A percentile compares a stretch with the other conserved stretches of the same genome.
Evolutionary conservation across 2,329 filamentous ascomycete genomes (phyloP).

Genomic region (Lizonia empirigonia): DNA sequence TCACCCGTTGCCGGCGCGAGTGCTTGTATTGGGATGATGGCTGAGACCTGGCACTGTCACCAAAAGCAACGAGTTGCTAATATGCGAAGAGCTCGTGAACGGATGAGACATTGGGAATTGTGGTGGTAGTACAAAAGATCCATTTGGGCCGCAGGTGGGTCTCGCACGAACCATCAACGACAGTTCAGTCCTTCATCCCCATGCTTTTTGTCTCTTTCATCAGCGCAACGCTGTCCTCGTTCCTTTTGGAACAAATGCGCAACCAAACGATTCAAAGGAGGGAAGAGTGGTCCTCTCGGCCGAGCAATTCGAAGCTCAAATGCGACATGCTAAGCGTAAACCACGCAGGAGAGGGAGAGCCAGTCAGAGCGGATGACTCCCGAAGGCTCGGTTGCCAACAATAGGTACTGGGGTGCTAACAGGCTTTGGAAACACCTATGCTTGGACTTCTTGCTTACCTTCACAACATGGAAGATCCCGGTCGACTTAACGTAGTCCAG

Average conservation of each 20-base stretch:
- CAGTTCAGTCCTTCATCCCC: neutral
- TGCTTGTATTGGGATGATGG: neutral
- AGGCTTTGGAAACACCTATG: no score
- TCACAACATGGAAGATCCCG: no score
- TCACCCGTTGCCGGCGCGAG: conserved; percentile 2
- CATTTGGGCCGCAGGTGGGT: neutral
- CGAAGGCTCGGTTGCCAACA: no score
- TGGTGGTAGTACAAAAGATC: conserved; percentile 5
- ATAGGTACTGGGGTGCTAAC: no score
- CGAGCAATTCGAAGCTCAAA: no score
- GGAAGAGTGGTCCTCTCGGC: neutral
- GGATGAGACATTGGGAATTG: conserved; percentile 6
- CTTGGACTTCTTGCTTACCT: no score
- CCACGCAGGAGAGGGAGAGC: no score
- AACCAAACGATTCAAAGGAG: neutral
- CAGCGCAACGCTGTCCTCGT: neutral
- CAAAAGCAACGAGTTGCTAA: conserved; percentile 5
- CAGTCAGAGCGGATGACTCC: no score
- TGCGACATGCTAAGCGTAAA: no score
- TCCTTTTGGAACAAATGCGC: neutral
- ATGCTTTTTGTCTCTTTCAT: conserved; percentile 14
- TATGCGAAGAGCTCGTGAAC: conserved; percentile 6
- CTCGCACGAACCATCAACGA: neutral
- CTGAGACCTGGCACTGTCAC: conserved; percentile 2
- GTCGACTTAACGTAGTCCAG: no score